Evolutionary conservation across 352 stramenopile species (phyloP), one percentile per base, ranked within the genome.

Genomic region (Phytophthora ramorum): DNA sequence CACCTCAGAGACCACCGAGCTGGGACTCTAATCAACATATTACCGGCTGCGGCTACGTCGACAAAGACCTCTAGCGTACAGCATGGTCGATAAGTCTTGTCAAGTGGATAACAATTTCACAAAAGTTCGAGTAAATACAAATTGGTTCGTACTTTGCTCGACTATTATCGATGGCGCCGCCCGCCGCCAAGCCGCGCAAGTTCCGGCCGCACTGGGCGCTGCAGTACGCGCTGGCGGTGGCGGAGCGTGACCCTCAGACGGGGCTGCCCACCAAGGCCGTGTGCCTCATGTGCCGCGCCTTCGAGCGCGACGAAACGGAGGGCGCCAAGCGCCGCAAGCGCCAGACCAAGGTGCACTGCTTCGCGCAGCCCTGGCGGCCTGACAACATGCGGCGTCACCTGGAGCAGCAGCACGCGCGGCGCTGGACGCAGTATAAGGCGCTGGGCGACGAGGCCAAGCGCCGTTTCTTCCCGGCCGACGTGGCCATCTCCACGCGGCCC

Each of bases 331-430:
- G 67, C 26, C 69, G 69, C 35, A 77, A 70, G 50, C 59, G 35
- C 22, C 60, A 52, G 53, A 67, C 53, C 7, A 62, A 58, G 16
- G 59, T 77, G 13, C 67, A 73, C 17, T 48, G 48, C 20, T 77
- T 68, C 65, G 57, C 69, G 16, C 49, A 28, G 9, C 69, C 69
- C 2, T 77, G 69, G 69, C 43, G 69, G 14, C 67, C 65, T 1
- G 69, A 77, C 51, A 71, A 77, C 37, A 77, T 77, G 65, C 64
- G 59, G 38, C 65, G 63, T 5, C 65, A 77, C 37, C 35, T 77
- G 49, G 54, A 66, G 55, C 52, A 74, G 41, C 69, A 76, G 22
- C 69, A 76, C 54, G 57, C 54, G 4, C 26, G 44, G n/a, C 57
- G 66, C 28, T 76, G 54, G 54, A 12, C 19, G 5, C 9, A 67